Evolutionary conservation across 2,329 filamentous ascomycete genomes (phyloP), one percentile per base, ranked within the genome.

Genomic region (Aspergillus uvarum): DNA sequence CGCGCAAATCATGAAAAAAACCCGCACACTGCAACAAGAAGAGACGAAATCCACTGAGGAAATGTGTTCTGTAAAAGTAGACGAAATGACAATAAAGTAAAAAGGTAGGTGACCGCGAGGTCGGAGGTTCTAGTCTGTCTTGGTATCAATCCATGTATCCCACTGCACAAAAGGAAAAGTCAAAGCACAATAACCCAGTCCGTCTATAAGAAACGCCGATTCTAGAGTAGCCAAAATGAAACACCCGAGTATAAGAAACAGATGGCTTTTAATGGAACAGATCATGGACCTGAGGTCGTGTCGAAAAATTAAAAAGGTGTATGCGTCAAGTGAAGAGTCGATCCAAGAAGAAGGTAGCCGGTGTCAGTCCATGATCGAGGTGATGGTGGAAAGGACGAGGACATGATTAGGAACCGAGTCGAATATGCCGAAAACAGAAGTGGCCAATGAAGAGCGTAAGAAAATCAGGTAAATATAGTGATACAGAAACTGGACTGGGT

Each of bases 91-190:
- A 63, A 59, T 59, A 59, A 65, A 26, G n/a, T n/a, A n/a, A n/a
- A n/a, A n/a, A 48, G 53, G 53, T 55, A 55, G 22, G 67, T 68
- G 72, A 75, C 74, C 73, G 72, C 65, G 74, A 72, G 72, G 74
- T 74, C 74, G 61, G 68, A 65, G 66, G 65, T 67, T 76, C 74
- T 76, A 76, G 58, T 68, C 67, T 68, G 60, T 68, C 68, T 68
- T 76, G 74, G 74, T 76, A 76, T 76, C 73, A 75, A 69, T 65
- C 72, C 72, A 71, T 73, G 69, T 66, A 72, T 73, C 68, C 72
- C 72, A 42, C 38, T 42, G 38, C 38, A 42, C 38, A 42, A 71
- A 65, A 66, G 57, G 51, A 55, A 60, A 61, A 65, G 56, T 63
- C 56, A 55, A 64, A 63, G 61, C 47, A 56, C 53, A 60, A 62